A percentile compares a stretch with the other conserved stretches of the same genome.
phyloP scores from a whole-genome alignment of 768 basidiomycete species.

The Tylopilus vinaceipallidus region DNA sequence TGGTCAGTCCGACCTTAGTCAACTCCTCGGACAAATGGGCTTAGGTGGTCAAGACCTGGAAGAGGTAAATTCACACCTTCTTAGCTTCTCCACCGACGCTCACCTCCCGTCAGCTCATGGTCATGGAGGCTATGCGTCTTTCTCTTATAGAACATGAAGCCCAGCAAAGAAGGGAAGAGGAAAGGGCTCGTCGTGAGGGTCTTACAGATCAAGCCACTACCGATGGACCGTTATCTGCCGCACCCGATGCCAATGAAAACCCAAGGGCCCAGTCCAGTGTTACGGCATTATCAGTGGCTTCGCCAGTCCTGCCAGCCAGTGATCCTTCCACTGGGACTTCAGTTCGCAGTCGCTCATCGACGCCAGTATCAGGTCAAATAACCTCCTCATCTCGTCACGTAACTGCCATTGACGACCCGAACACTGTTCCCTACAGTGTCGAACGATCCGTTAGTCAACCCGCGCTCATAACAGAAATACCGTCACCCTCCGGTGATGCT shows the following conservation, averaged over 20 bases:
- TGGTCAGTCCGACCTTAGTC: slow-evolving; percentile 58
- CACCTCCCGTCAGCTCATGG: slow-evolving; percentile 68
- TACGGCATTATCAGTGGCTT: slow-evolving; percentile 1
- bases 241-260: slow-evolving; percentile 5
- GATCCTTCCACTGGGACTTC: slow-evolving; percentile 8
- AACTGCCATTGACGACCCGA: slow-evolving; percentile 26
- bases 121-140: slow-evolving; percentile 98
- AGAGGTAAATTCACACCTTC: slow-evolving; percentile 59
- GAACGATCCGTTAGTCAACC: slow-evolving; percentile 20
- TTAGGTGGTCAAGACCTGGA: slow-evolving; percentile 87
- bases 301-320: slow-evolving; percentile 13
- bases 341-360: slow-evolving; percentile 28
- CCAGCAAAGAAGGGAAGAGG: slow-evolving; percentile 77
- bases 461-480: slow-evolving; percentile 16
- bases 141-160: slow-evolving; percentile 95
- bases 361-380: slow-evolving; percentile 37
- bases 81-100: slow-evolving; percentile 12
- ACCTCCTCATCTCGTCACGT: slow-evolving; percentile 27
- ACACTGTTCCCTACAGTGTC: slow-evolving; percentile 28
- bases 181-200: slow-evolving; percentile 55
- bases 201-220: slow-evolving; percentile 37
- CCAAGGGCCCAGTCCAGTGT: slow-evolving; percentile 4
- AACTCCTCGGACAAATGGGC: slow-evolving; percentile 58
- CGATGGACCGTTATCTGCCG: slow-evolving; percentile 15
- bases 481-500: slow-evolving; percentile 7